Percentiles rank a stretch among this genome's conserved stretches.
Evolutionary conservation across 1,139 yeast genomes (phyloP).

Genomic region (Blastobotrys aristatus): DNA sequence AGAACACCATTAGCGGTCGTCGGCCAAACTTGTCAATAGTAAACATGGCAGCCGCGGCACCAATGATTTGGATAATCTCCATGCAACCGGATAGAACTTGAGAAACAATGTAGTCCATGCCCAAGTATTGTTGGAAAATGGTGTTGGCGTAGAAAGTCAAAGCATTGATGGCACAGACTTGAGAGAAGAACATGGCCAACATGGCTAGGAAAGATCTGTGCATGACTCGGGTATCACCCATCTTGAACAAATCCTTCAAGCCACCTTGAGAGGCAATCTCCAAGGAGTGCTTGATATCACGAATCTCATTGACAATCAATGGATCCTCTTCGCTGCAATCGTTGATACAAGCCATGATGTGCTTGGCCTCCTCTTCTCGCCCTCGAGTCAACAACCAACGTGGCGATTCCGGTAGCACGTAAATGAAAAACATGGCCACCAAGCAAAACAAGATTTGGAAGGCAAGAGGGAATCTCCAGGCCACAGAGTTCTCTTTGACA

Average conservation of each 20-base stretch:
- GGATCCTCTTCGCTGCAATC: slow-evolving; percentile 36
- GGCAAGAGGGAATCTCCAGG: slow-evolving; percentile 48
- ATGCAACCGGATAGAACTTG: slow-evolving; percentile 40
- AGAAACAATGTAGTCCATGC: slow-evolving; percentile 38
- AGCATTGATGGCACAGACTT: slow-evolving; percentile 66
- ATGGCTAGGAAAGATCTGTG: slow-evolving; percentile 45
- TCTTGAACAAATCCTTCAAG: slow-evolving; percentile 25
- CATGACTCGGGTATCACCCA: slow-evolving; percentile 43
- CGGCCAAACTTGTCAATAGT: slow-evolving; percentile 23
- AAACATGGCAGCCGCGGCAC: slow-evolving; percentile 20
- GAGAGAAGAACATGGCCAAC: slow-evolving; percentile 56
- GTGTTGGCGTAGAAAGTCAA: slow-evolving; percentile 41
- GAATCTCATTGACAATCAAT: slow-evolving; percentile 27
- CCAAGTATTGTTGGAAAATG: slow-evolving; percentile 41
- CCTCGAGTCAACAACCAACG: slow-evolving; percentile 43
- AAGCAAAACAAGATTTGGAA: slow-evolving; percentile 24
- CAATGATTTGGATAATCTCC: slow-evolving; percentile 35
- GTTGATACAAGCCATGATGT: slow-evolving; percentile 38
- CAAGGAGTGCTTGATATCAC: slow-evolving; percentile 24
- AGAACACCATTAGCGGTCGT: slow-evolving; percentile 17
- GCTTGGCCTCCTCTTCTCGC: slow-evolving; percentile 44
- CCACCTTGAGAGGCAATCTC: slow-evolving; percentile 17
- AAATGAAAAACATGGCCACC: slow-evolving; percentile 18
- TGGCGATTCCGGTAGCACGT: slow-evolving; percentile 44
- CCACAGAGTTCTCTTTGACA: slow-evolving; percentile 39